Evolutionary conservation across 148 eudicot genomes (phyloP).

Genomic region (Fallopia convolvulus): DNA sequence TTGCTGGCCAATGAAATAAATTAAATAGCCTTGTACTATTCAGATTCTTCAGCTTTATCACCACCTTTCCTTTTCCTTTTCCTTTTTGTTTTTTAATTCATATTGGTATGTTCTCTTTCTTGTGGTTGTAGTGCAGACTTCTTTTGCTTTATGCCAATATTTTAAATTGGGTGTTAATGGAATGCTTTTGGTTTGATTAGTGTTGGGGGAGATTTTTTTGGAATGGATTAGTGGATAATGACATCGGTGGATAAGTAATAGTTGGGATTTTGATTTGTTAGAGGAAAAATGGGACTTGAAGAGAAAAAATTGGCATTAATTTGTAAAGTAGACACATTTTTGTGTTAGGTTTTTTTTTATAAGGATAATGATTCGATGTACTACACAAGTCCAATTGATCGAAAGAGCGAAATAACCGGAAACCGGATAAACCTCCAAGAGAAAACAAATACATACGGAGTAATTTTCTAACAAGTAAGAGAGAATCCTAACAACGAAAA

Average conservation of each 20-base stretch:
- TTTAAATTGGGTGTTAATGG: not conserved
- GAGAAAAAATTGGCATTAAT: too few relatives aligned
- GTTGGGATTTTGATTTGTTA: not conserved
- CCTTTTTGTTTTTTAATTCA: not conserved
- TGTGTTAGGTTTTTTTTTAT: too few relatives aligned
- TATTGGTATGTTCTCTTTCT: not conserved
- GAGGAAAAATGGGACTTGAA: too few relatives aligned
- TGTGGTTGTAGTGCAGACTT: slow-evolving; percentile 1
- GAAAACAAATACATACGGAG: too few relatives aligned
- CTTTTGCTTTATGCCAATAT: not conserved
- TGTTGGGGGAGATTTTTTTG: not conserved
- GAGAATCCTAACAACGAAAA: too few relatives aligned
- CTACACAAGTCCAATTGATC: too few relatives aligned
- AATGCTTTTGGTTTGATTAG: not conserved
- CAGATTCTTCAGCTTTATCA: slow-evolving; percentile 10
- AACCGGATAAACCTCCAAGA: too few relatives aligned
- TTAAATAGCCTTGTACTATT: not conserved
- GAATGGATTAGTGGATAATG: not conserved
- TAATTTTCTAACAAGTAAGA: too few relatives aligned
- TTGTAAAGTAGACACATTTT: too few relatives aligned
- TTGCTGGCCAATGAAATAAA: slow-evolving; percentile 1
- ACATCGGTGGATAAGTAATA: not conserved
- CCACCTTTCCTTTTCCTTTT: not conserved
- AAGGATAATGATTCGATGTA: too few relatives aligned
- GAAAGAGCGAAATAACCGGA: too few relatives aligned